Evolutionary conservation across 345 rosid genomes (phyloP), one percentile per base, ranked within the genome.

Genomic region (Geranium brycei): DNA sequence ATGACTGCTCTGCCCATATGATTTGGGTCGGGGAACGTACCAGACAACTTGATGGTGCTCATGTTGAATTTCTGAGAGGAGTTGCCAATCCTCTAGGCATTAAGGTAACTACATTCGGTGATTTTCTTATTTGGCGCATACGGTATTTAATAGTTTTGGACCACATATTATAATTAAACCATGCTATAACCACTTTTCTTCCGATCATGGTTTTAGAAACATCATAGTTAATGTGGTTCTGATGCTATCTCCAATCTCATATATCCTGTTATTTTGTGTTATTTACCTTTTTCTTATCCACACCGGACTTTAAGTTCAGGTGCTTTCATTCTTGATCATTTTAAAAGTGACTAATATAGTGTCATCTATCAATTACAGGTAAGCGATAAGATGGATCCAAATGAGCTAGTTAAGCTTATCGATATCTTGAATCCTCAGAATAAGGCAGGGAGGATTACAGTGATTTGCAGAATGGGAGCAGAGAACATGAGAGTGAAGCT

Each of bases 1-100:
- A 85, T 56, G 91, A 85, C 62, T 85, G 91, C 73, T 85, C 91
- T 66, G 88, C 91, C 28, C 91, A 86, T 77, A 79, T 86, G 78
- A 73, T 86, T 28, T 86, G 91, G 91, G 91, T 10, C 17, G 91
- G 91, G 64, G 91, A 86, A 67, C 83, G 91, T 13, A 86, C 91
- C 41, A 79, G 91, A 69, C 91, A 86, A 78, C 81, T 86, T 32
- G 88, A 86, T 61, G 88, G 91, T 63, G 88, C 91, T 0, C 88
- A 86, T 59, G 87, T 86, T 23, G 91, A 86, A 81, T 86, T 86
- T 75, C 71, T 86, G 72, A 78, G 80, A 81, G 91, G 91, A 70
- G 77, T 86, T 66, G 86, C 88, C 35, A 86, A 86, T 79, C 91
- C 91, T 64, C 78, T 86, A 16, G 91, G 91, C 57, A 86, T 86